These are phyloP conservation scores for Furcasterigmium furcatum DNA, from an alignment of 2,329 filamentous ascomycete genomes.

Conservation along the genomic window DNA sequence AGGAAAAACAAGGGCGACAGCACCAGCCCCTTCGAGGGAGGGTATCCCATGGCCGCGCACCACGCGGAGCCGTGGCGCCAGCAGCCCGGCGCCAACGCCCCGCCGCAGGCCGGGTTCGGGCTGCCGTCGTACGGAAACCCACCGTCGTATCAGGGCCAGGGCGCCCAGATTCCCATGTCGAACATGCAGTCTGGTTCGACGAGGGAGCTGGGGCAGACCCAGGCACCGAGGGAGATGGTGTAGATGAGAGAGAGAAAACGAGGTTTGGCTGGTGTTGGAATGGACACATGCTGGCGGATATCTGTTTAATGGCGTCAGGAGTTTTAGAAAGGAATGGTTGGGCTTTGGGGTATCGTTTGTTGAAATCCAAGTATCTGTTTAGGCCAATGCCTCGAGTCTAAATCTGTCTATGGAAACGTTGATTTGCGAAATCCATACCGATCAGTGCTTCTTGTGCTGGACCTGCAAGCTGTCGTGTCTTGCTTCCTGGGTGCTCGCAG, in stretches of 20 bases:
- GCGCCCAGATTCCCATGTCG: conserved; percentile 9
- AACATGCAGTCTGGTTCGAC: conserved; percentile 6
- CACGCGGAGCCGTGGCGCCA: conserved; percentile 13
- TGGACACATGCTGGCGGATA: background rate
- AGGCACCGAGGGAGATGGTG: conserved; percentile 12
- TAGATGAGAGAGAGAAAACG: background rate
- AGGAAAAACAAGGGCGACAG: background rate
- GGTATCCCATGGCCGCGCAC: conserved; percentile 6
- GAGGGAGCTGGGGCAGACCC: conserved; percentile 9
- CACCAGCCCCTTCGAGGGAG: conserved; percentile 1
- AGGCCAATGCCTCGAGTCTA: too few relatives aligned
- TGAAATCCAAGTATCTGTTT: too few relatives aligned
- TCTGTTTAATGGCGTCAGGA: background rate
- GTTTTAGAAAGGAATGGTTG: too few relatives aligned
- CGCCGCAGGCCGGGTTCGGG: background rate
- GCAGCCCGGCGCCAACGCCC: conserved; percentile 2
- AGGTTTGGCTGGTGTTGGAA: background rate
- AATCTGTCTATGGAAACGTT: too few relatives aligned
- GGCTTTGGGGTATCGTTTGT: too few relatives aligned
- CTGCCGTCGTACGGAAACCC: conserved; percentile 3
- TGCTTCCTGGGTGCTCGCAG: too few relatives aligned
- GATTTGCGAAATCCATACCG: too few relatives aligned
- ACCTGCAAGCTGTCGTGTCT: too few relatives aligned
- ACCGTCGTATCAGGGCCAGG: conserved; percentile 4
- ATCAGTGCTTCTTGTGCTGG: too few relatives aligned